Evolutionary conservation across 345 rosid species (phyloP), one percentile per base, ranked within the genome.

Genomic region (Bruguiera gymnorhiza): DNA sequence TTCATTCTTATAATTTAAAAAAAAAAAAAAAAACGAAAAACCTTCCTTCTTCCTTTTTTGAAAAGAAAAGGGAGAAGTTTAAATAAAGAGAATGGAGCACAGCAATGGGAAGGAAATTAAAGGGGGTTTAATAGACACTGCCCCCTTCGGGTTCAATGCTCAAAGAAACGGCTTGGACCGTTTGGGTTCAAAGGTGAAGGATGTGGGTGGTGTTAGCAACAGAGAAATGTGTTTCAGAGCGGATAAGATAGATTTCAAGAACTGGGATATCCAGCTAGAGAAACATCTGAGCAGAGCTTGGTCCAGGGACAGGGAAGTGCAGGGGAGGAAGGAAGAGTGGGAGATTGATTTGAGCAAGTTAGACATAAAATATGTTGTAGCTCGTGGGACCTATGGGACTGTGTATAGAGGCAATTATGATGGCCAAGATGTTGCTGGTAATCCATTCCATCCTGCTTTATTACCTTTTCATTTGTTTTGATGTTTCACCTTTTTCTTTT

Each of bases 361-460:
- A 16, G 76, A 77, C 68, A 63, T 77, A 16, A 72, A 65, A 70
- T 60, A 72, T 64, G 70, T 77, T 31, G 59, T 77, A 46, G 73
- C 80, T 56, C 67, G 68, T 34, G 80, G 80, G 36, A 77, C 80
- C 59, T 77, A 77, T 19, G 80, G 80, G 24, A 68, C 30, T 27
- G 80, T 77, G 53, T 77, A 72, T 26, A 77, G 67, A 72, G 80
- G 73, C 70, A 77, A 59, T 69, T 77, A 77, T 39, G 80, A 77
- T 58, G 76, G 70, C 67, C 76, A 77, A 52, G 80, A 77, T 57
- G 73, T 77, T 77, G 80, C 80, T 63, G 80, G 80, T 77, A 70
- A 56, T 29, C 54, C 51, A 13, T 19, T 70, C 50, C 50, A 11
- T 13, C 5, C 50, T 43, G 18, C 50, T 43, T 56, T 56, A 10